phyloP scores from a whole-genome alignment of 495 filamentous ascomycete species.

The Trichocladium antarcticum region DNA sequence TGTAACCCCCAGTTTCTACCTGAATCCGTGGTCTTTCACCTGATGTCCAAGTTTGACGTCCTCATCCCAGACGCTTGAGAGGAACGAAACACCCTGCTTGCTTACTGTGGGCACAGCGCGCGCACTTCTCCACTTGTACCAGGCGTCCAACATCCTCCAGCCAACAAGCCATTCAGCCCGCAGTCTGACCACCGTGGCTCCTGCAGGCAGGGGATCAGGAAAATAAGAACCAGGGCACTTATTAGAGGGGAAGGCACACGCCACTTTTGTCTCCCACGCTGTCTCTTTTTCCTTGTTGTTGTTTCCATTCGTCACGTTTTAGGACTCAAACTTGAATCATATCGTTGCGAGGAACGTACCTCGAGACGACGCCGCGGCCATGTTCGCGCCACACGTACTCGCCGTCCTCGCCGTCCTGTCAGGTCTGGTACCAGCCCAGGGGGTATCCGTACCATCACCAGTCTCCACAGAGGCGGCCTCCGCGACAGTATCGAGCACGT shows the following conservation, averaged over 20 bases:
- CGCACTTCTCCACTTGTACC: not conserved
- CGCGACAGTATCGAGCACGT: conserved; percentile 4
- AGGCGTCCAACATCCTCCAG: not conserved
- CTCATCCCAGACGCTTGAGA: no score
- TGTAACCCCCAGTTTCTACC: not conserved
- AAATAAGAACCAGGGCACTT: not conserved
- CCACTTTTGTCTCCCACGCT: not conserved
- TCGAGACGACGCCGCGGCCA: conserved; percentile 1
- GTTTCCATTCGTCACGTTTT: not conserved
- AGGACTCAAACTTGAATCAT: not conserved
- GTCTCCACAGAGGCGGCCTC: no score
- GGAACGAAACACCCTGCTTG: not conserved
- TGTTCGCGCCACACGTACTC: conserved; percentile 2
- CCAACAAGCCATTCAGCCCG: conserved; percentile 8
- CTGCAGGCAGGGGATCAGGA: not conserved
- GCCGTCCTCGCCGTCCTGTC: conserved; percentile 7
- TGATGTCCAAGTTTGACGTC: no score
- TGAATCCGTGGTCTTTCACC: no score
- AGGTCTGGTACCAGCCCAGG: conserved; percentile 2
- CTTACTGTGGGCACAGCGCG: not conserved
- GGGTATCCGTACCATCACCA: no score
- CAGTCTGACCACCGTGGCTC: not conserved
- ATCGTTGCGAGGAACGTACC: not conserved
- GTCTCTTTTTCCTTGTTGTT: conserved; percentile 1
- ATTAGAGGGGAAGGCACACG: conserved; percentile 1